These are phyloP conservation scores for Metschnikowia kofuensis DNA, from an alignment of 805 yeast species.

Conservation along the genomic window DNA sequence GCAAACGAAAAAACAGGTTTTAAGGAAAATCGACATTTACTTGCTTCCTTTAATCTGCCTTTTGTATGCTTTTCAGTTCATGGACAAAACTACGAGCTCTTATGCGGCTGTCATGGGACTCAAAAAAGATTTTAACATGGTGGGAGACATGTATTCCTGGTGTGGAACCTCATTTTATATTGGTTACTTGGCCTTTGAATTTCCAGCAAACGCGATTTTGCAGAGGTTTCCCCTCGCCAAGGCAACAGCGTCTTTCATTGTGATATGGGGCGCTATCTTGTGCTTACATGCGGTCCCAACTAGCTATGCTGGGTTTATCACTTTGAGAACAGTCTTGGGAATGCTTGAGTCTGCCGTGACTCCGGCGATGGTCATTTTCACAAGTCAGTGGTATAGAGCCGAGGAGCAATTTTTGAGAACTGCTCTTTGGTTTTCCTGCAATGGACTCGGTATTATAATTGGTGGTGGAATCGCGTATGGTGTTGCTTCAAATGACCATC, in stretches of 20 bases:
- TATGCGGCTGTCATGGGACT: conserved; percentile 68
- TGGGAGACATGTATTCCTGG: conserved; percentile 39
- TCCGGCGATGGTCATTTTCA: conserved; percentile 55
- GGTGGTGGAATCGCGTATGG: conserved; percentile 55
- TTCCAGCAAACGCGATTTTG: conserved; percentile 43
- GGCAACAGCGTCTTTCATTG: conserved; percentile 44
- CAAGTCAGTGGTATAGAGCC: conserved; percentile 55
- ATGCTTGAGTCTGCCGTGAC: conserved; percentile 51
- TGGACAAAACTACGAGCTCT: conserved; percentile 57
- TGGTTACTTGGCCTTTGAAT: conserved; percentile 60
- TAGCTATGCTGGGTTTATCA: conserved; percentile 43
- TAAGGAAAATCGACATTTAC: conserved; percentile 48
- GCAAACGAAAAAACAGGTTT: conserved; percentile 32
- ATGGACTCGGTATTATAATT: conserved; percentile 36
- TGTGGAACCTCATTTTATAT: conserved; percentile 55
- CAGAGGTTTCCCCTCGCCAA: conserved; percentile 60
- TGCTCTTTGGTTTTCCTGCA: conserved; percentile 35
- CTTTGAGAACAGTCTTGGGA: conserved; percentile 51
- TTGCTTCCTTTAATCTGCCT: conserved; percentile 50
- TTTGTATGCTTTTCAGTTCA: conserved; percentile 54
- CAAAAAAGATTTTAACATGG: conserved; percentile 46
- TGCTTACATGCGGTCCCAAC: conserved; percentile 51
- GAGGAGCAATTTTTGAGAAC: conserved; percentile 36
- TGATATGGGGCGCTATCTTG: conserved; percentile 63
- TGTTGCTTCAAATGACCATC: conserved; percentile 33